Percentiles rank a stretch among this genome's conserved stretches.
These are phyloP conservation scores for Cutaneotrichosporon dermatis DNA, from an alignment of 1,284 basidiomycete species.

Conservation along the genomic window DNA sequence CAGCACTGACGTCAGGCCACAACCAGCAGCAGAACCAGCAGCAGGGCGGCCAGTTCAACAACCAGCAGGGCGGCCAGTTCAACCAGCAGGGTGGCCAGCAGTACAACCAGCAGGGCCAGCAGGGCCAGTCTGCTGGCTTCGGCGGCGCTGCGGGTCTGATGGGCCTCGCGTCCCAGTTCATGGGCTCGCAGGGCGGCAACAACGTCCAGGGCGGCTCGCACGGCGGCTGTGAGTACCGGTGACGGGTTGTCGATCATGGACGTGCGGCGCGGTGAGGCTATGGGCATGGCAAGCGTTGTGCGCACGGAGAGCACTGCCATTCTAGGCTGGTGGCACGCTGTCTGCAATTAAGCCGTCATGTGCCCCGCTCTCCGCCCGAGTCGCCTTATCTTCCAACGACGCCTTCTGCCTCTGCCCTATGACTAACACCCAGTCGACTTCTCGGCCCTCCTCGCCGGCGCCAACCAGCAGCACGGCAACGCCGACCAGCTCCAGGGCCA, in stretches of 20 bases:
- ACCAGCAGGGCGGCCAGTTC: too few relatives aligned
- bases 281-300: too few relatives aligned
- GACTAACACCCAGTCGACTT: conserved; percentile 36
- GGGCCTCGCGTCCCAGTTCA: conserved; percentile 12
- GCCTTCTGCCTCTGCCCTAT: too few relatives aligned
- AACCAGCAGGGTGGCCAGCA: too few relatives aligned
- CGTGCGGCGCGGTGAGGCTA: too few relatives aligned
- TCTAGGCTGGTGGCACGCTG: too few relatives aligned
- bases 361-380: too few relatives aligned
- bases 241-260: too few relatives aligned
- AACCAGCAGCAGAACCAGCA: conserved; percentile 14
- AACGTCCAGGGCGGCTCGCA: not conserved
- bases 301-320: too few relatives aligned
- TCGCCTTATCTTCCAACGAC: too few relatives aligned
- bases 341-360: too few relatives aligned
- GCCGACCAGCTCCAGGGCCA: conserved; percentile 36
- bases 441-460: conserved; percentile 34
- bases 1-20: conserved; percentile 9
- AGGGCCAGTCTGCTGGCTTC: not conserved
- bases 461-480: conserved; percentile 40
- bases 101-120: too few relatives aligned
- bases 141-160: conserved; percentile 6
- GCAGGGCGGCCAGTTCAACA: not conserved
- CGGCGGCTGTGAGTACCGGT: conserved; percentile 7
- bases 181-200: not conserved